phyloP scores from a whole-genome alignment of 352 stramenopile genomes.

The Phytopythium delawarense region DNA sequence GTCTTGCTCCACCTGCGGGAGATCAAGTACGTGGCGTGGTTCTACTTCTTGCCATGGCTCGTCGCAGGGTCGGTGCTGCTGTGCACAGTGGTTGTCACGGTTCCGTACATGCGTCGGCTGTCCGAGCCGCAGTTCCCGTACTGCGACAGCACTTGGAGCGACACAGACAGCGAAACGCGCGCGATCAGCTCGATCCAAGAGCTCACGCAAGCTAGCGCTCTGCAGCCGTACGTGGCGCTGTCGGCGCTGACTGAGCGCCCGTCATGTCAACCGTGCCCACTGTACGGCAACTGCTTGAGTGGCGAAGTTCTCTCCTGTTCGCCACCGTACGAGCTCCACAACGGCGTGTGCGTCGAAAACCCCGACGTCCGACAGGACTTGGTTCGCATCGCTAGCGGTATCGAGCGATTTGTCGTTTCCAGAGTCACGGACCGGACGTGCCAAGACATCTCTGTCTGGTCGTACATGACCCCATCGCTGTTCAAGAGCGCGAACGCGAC shows the following conservation, averaged over 20 bases:
- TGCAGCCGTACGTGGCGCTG: slow-evolving; percentile 42
- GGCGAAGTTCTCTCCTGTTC: slow-evolving; percentile 43
- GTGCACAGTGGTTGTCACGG: slow-evolving; percentile 33
- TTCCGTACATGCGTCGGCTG: slow-evolving; percentile 34
- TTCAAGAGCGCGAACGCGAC: slow-evolving; percentile 8
- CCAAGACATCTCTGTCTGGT: slow-evolving; percentile 26
- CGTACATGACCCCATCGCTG: slow-evolving; percentile 12
- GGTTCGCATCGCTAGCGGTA: slow-evolving; percentile 33
- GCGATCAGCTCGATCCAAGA: slow-evolving; percentile 15
- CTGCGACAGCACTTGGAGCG: slow-evolving; percentile 48
- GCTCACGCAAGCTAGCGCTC: slow-evolving; percentile 39
- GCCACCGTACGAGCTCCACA: slow-evolving; percentile 39
- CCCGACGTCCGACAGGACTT: slow-evolving; percentile 46
- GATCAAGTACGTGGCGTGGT: slow-evolving; percentile 36
- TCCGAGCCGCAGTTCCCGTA: slow-evolving; percentile 33
- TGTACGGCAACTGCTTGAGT: slow-evolving; percentile 57
- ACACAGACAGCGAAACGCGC: slow-evolving; percentile 7
- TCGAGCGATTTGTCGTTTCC: slow-evolving; percentile 41
- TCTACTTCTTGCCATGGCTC: slow-evolving; percentile 33
- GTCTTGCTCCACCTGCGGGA: slow-evolving; percentile 26
- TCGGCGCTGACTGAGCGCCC: slow-evolving; percentile 9
- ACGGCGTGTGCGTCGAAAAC: slow-evolving; percentile 49
- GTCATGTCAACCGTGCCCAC: slow-evolving; percentile 46
- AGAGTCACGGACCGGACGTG: slow-evolving; percentile 33
- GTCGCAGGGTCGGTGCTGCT: slow-evolving; percentile 27